Evolutionary conservation across 192 early-diverging fungal species (phyloP), one percentile per base, ranked within the genome.

Genomic region (Dimargaris verticillata): DNA sequence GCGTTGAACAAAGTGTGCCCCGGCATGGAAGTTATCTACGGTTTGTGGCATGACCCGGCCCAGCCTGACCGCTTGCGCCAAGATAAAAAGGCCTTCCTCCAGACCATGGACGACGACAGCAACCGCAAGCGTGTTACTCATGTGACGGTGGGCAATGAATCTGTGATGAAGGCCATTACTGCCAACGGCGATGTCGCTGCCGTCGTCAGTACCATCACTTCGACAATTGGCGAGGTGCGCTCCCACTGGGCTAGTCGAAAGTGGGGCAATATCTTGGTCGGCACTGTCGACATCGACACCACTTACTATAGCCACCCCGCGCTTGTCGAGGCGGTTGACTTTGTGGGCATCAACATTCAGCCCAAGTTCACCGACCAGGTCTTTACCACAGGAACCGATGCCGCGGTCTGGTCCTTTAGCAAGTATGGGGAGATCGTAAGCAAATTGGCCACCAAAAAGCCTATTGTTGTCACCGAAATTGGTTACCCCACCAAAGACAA

Each of bases 401-500:
- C 57, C 38, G 22, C 33, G 33, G 33, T 5, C 33, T 38, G 33
- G 33, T 38, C 33, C 33, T 38, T 38, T 38, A 38, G 7, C 33
- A 38, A 38, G 33, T 38, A 38, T 7, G 33, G 33, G 2, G 33
- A 38, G 33, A 38, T 38, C 33, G 7, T 5, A 7, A 38, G 33
- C 33, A 38, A 38, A 38, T 38, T 38, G 33, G 7, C 2, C n/a
- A 33, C 17, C n/a, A 59, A 59, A 0, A 59, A 59, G 38, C 38
- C 57, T 15, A 59, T 59, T n/a, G 29, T 59, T 1, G 57, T 59
- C 33, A 38, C 13, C n/a, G 57, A 59, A 20, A 38, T 59, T 44
- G 57, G 57, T 18, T n/a, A 43, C 57, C n/a, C 57, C 17, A 59
- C 57, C n/a, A 43, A 20, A 0, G 41, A 59, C n/a, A 25, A 20